A percentile compares a stretch with the other conserved stretches of the same genome.
Conservation (phyloP, 352 stramenopile genomes). For the Phytophthora sojae region DNA sequence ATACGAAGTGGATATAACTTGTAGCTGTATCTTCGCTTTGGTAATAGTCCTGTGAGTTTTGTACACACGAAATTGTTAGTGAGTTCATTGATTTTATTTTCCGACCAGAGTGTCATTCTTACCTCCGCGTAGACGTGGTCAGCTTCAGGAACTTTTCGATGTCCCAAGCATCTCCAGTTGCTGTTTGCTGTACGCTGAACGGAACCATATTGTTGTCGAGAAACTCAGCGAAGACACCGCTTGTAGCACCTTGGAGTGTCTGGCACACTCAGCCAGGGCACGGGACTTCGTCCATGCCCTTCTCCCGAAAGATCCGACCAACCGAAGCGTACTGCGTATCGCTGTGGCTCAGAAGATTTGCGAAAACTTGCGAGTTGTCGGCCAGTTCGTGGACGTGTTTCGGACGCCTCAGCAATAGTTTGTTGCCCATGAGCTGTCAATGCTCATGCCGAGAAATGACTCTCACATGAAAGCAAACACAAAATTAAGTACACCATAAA, state of each 20-base stretch:
- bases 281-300: background rate
- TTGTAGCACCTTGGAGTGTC: background rate
- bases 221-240: background rate
- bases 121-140: conserved; percentile 1
- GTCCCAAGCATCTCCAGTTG: background rate
- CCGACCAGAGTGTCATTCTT: background rate
- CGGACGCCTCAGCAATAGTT: background rate
- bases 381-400: background rate
- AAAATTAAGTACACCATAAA: background rate
- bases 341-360: background rate
- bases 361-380: background rate
- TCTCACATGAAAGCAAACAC: background rate
- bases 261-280: background rate
- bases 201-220: background rate
- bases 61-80: background rate
- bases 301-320: background rate
- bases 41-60: background rate
- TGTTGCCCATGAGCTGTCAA: background rate
- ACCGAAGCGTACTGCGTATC: background rate
- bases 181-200: background rate
- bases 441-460: no score
- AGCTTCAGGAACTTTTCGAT: background rate
- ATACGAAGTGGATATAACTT: background rate
- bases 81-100: background rate
- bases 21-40: background rate